Conservation (phyloP, 2,329 filamentous ascomycete species). For the Plectosphaerella plurivora region DNA sequence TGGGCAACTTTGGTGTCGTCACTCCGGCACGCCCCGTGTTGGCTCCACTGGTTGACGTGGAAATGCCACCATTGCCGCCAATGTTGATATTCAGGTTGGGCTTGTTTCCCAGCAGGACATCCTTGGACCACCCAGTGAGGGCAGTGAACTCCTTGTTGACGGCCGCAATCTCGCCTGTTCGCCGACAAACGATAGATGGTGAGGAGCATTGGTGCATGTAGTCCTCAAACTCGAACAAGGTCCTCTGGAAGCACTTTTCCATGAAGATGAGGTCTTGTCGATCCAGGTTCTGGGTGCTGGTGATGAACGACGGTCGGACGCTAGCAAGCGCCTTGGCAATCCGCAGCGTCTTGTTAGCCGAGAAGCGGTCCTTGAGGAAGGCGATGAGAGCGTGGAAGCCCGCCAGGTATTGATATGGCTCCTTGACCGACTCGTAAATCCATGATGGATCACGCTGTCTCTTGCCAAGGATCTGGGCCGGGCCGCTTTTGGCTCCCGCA, state of each 20-base stretch:
- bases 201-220: conserved; percentile 85
- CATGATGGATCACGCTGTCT: conserved; percentile 69
- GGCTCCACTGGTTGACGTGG: conserved; percentile 36
- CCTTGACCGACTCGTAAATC: conserved; percentile 84
- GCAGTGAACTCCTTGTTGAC: conserved; percentile 97
- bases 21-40: conserved; percentile 36
- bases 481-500: conserved; percentile 34
- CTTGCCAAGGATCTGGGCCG: conserved; percentile 52
- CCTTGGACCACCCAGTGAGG: conserved; percentile 89
- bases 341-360: conserved; percentile 68
- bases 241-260: conserved; percentile 95
- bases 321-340: conserved; percentile 86
- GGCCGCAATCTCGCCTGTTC: conserved; percentile 90
- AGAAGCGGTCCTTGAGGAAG: conserved; percentile 74
- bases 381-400: conserved; percentile 87
- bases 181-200: conserved; percentile 84
- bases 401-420: conserved; percentile 85
- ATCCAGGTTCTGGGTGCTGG: conserved; percentile 84
- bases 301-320: conserved; percentile 89
- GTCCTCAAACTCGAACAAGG: conserved; percentile 87
- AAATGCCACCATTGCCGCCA: conserved; percentile 41
- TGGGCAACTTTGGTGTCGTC: conserved; percentile 47
- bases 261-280: conserved; percentile 90
- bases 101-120: conserved; percentile 81
- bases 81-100: conserved; percentile 84